phyloP scores from a whole-genome alignment of 768 basidiomycete species.

The Pleurotus tuoliensis region DNA sequence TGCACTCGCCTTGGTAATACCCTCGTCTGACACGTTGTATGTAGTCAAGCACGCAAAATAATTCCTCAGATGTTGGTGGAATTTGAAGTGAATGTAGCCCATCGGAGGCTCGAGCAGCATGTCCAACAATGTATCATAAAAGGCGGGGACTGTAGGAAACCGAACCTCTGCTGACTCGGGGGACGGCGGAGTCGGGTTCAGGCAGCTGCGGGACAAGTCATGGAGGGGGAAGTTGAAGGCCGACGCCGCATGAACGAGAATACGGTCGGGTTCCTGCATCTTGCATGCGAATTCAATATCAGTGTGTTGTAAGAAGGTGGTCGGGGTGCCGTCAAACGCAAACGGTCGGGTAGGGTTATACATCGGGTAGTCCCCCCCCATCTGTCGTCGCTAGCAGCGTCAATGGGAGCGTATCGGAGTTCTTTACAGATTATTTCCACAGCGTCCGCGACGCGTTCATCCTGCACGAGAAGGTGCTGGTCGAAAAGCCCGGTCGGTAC shows the following conservation, averaged over 20 bases:
- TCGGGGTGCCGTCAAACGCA: background rate
- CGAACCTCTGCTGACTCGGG: constrained; percentile 1
- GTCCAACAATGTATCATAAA: constrained; percentile 1
- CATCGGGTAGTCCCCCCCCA: constrained; percentile 1
- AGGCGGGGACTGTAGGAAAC: constrained; percentile 12
- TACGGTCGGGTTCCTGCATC: constrained; percentile 8
- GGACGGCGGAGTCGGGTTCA: constrained; percentile 11
- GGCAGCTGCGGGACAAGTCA: constrained; percentile 11
- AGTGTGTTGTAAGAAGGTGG: background rate
- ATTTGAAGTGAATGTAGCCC: background rate
- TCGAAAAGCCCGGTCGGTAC: constrained; percentile 16
- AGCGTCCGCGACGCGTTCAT: constrained; percentile 9
- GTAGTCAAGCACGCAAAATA: background rate
- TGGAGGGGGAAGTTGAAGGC: constrained; percentile 12
- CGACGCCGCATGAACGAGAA: constrained; percentile 13
- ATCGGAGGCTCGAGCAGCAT: background rate
- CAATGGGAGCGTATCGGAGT: background rate
- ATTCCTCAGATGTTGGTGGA: background rate
- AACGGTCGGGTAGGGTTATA: background rate
- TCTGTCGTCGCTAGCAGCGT: background rate
- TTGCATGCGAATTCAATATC: background rate
- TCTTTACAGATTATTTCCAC: background rate
- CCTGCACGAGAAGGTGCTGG: constrained; percentile 17
- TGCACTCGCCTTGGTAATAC: background rate
- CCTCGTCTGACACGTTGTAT: background rate